Percentiles rank a stretch among this genome's conserved stretches.
Conservation (phyloP, 2,329 filamentous ascomycete species). For the Penicillium janthinellum region DNA sequence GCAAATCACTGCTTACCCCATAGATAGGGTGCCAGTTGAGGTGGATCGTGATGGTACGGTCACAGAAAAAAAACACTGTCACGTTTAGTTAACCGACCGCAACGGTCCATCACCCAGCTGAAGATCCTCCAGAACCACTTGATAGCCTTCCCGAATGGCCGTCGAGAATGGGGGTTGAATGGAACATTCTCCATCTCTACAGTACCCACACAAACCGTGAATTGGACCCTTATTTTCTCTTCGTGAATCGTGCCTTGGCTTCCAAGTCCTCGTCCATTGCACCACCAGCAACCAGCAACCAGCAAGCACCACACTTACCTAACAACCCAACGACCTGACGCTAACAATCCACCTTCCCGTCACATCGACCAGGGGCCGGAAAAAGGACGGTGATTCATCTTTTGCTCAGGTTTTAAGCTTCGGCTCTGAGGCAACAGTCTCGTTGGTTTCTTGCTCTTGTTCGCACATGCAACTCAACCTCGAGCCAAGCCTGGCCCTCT, state of each 20-base stretch:
- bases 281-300: constrained; percentile 1
- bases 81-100: background rate
- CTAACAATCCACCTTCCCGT: background rate
- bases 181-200: background rate
- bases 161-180: background rate
- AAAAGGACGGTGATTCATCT: constrained; percentile 8
- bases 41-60: constrained; percentile 10
- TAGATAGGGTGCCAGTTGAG: constrained; percentile 13
- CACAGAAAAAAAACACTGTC: background rate
- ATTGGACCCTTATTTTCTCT: background rate
- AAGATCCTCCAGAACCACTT: background rate
- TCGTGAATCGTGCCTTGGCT: background rate
- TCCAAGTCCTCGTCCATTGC: background rate
- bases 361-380: background rate
- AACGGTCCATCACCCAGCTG: background rate
- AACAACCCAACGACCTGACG: constrained; percentile 2
- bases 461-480: constrained; percentile 2
- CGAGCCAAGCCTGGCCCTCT: constrained; percentile 9
- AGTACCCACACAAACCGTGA: background rate
- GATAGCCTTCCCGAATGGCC: background rate
- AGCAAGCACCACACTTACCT: constrained; percentile 10
- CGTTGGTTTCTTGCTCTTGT: background rate
- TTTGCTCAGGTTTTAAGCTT: constrained; percentile 17
- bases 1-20: constrained; percentile 6
- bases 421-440: background rate